phyloP scores from a whole-genome alignment of 306 rosid species.

The Fragaria iinumae region DNA sequence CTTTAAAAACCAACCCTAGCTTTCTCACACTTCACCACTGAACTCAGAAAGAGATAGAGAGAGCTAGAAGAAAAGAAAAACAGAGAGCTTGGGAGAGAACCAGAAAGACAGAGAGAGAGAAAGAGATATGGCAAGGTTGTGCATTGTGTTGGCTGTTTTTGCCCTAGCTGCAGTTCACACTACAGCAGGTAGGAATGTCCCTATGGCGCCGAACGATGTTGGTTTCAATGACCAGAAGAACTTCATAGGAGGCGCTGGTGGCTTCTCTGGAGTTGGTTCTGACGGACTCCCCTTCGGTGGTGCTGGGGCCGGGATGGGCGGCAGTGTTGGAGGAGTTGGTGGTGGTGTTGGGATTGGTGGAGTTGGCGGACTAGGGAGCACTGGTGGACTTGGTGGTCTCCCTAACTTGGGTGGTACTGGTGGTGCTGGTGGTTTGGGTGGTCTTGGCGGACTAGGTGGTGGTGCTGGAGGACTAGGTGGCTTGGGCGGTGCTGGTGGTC shows the following conservation, averaged over 20 bases:
- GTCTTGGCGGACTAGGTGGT: constrained; percentile 27
- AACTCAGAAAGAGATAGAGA: background rate
- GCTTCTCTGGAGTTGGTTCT: constrained; percentile 53
- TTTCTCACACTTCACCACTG: constrained; percentile 1
- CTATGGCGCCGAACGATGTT: constrained; percentile 27
- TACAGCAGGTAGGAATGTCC: constrained; percentile 45
- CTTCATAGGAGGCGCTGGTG: constrained; percentile 64
- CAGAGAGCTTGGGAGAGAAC: background rate
- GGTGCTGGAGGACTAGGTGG: constrained; percentile 34
- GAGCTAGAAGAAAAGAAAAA: background rate
- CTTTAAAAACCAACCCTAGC: constrained; percentile 1
- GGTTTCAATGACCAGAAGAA: constrained; percentile 72
- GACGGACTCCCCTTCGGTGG: constrained; percentile 68
- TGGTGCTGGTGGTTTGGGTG: constrained; percentile 29
- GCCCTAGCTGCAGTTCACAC: constrained; percentile 46
- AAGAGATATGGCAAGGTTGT: constrained; percentile 45
- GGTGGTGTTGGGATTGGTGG: constrained; percentile 27
- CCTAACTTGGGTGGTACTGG: constrained; percentile 36
- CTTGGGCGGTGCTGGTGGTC: constrained; percentile 12
- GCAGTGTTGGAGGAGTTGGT: constrained; percentile 23
- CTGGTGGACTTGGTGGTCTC: constrained; percentile 28
- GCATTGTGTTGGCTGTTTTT: constrained; percentile 45
- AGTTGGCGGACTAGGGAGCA: constrained; percentile 17
- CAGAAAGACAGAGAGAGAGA: background rate
- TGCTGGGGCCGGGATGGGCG: constrained; percentile 45